phyloP scores from a whole-genome alignment of 805 yeast species.

The Yarrowia deformans region DNA sequence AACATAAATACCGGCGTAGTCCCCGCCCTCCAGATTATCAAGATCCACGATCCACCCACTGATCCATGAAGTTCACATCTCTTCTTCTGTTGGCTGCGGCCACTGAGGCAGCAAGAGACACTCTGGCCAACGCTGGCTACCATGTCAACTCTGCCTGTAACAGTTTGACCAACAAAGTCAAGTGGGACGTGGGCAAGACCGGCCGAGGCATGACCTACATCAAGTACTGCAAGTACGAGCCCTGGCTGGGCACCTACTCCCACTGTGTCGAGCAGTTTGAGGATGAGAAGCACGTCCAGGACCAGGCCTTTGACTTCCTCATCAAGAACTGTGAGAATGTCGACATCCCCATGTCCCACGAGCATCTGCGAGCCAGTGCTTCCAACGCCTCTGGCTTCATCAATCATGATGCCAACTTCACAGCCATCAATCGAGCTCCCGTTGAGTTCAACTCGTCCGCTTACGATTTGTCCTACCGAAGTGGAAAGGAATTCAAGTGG shows the following conservation, averaged over 20 bases:
- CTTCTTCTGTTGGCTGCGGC: slow-evolving; percentile 25
- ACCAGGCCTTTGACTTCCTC: slow-evolving; percentile 27
- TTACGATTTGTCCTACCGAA: slow-evolving; percentile 2
- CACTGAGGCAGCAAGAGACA: slow-evolving; percentile 20
- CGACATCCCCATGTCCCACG: slow-evolving; percentile 1
- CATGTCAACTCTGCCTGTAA: slow-evolving; percentile 28
- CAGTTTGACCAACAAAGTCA: slow-evolving; percentile 29
- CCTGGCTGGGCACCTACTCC: slow-evolving; percentile 37
- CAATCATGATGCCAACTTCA: slow-evolving; percentile 33
- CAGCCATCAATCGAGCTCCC: slow-evolving; percentile 31
- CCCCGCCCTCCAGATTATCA: not conserved
- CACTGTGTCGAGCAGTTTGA: slow-evolving; percentile 23
- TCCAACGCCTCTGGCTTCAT: slow-evolving; percentile 6
- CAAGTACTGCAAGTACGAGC: slow-evolving; percentile 36
- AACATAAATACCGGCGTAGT: slow-evolving; percentile 16
- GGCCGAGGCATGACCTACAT: slow-evolving; percentile 19
- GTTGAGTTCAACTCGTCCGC: slow-evolving; percentile 26
- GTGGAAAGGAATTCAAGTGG: slow-evolving; percentile 19
- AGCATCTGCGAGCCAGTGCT: not conserved
- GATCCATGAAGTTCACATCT: slow-evolving; percentile 28
- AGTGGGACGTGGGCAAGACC: slow-evolving; percentile 21
- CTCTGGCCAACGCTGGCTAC: slow-evolving; percentile 29
- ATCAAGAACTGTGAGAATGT: slow-evolving; percentile 26
- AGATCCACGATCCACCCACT: not conserved
- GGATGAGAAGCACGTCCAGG: slow-evolving; percentile 3